Percentiles rank a stretch among this genome's conserved stretches.
Conservation (phyloP, 2,329 filamentous ascomycete species). For the Pestalotiopsis sp. region DNA sequence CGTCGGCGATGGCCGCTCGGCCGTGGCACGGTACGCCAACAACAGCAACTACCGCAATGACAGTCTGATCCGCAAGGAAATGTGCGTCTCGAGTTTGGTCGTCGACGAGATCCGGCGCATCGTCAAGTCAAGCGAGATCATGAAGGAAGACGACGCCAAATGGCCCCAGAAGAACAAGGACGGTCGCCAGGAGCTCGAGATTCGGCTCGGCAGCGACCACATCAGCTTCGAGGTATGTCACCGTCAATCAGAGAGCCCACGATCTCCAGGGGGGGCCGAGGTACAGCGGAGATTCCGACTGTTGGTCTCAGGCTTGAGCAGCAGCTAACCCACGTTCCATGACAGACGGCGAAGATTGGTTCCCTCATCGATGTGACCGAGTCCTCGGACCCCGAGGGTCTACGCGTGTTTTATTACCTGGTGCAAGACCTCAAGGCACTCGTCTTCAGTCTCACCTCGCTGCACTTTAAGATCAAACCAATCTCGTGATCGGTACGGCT, state of each 20-base stretch:
- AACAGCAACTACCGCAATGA: constrained; percentile 99
- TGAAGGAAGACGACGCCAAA: constrained; percentile 98
- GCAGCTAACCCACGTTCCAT: constrained; percentile 13
- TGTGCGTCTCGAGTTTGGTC: constrained; percentile 92
- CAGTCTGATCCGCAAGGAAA: constrained; percentile 98
- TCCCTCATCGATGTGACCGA: constrained; percentile 96
- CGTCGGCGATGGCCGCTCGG: constrained; percentile 89
- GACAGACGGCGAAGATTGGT: constrained; percentile 94
- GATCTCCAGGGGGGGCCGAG: no score
- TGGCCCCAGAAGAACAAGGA: constrained; percentile 99
- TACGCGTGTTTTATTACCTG: constrained; percentile 97
- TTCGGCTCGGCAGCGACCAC: constrained; percentile 89
- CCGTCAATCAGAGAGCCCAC: neutral
- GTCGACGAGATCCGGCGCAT: constrained; percentile 96
- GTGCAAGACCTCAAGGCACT: constrained; percentile 96
- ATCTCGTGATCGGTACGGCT: constrained; percentile 50
- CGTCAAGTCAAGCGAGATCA: constrained; percentile 94
- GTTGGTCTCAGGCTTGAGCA: neutral
- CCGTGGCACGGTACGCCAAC: constrained; percentile 95
- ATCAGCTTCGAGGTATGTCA: constrained; percentile 89
- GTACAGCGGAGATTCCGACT: neutral
- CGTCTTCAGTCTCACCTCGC: constrained; percentile 91
- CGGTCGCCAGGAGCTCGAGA: constrained; percentile 93
- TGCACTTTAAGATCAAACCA: constrained; percentile 96
- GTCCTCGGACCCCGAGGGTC: constrained; percentile 91